Percentiles rank a stretch among this genome's conserved stretches.
Evolutionary conservation across 1,139 yeast genomes (phyloP).

Genomic region (Kodamaea alishanica): DNA sequence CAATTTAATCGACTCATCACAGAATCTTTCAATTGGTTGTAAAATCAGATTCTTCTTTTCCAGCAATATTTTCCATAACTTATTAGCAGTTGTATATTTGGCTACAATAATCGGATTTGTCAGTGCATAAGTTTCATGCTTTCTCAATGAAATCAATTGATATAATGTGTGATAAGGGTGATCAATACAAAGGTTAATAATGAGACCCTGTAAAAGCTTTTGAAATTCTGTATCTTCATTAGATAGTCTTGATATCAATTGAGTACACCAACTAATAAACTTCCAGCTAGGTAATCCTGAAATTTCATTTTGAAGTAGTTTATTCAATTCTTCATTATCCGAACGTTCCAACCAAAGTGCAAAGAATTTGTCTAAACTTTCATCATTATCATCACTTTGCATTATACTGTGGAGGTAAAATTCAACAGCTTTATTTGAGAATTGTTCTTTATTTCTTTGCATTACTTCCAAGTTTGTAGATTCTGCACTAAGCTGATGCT

Average conservation of each 20-base stretch:
- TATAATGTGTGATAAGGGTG: conserved; percentile 83
- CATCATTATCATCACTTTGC: conserved; percentile 36
- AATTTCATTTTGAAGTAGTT: conserved; percentile 28
- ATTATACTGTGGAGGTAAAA: conserved; percentile 57
- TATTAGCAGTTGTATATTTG: conserved; percentile 50
- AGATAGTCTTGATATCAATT: conserved; percentile 69
- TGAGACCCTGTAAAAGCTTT: conserved; percentile 43
- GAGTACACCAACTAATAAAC: conserved; percentile 79
- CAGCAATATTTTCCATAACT: conserved; percentile 37
- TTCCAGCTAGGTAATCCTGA: conserved; percentile 51
- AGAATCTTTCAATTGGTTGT: conserved; percentile 44
- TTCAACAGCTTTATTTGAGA: conserved; percentile 54
- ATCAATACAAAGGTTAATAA: conserved; percentile 48
- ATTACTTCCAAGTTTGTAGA: conserved; percentile 41
- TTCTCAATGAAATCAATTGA: conserved; percentile 55
- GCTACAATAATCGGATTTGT: conserved; percentile 36
- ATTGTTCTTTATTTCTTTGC: conserved; percentile 33
- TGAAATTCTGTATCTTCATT: conserved; percentile 54
- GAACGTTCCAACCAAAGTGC: conserved; percentile 80
- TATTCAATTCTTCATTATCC: conserved; percentile 38
- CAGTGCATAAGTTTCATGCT: conserved; percentile 36
- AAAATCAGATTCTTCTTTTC: conserved; percentile 22
- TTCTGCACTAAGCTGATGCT: conserved; percentile 49
- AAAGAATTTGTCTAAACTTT: conserved; percentile 71
- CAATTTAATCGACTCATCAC: conserved; percentile 48